Base-by-base conservation (phyloP, 371 early-diverging fungal genomes). In the Funneliformis caledonium region DNA sequence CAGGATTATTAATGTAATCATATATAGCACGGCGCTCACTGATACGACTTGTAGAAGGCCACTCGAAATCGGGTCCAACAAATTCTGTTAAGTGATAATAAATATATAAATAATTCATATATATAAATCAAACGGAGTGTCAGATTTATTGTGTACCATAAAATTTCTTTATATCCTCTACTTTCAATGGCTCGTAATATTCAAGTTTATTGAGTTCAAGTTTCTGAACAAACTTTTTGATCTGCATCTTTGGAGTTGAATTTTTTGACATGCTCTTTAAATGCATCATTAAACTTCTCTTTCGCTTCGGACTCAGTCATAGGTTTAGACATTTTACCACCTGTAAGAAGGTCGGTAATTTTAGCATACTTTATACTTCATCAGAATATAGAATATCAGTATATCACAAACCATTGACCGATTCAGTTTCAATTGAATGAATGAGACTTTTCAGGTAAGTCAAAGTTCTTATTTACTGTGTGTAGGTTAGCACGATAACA, bases 151-250 rank as follows among this genome's bases (percentile, higher is more conserved):
- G 5, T 69, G 70, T 69, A 74, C 59, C 75, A 47, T 74, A 74
- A 10, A 74, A 52, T 56, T 74, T 74, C 75, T 74, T 11, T 59
- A 47, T 74, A 26, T 74, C 75, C 10, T 74, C 26, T 1, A 56
- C 60, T 26, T 56, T 59, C 26, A 74, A 74, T 74, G 60, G 56
- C 22, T 0, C 33, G 6, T 33, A 56, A 56, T 56, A 0, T 0
- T 47, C 42, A 12, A 48, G 48, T 74, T 74, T 22, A 0, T 74
- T 48, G 0, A 74, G n/a, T 0, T 48, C 3, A 37, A 74, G 56
- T 74, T 56, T 74, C 48, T 74, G 75, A 59, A 22, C 75, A 48
- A 74, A 74, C 8, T 74, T 59, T 74, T 74, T 12, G 59, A 59
- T 59, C 70, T 37, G 37, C 37, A 37, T 37, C 3, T 37, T 37